Evolutionary conservation across 495 filamentous ascomycete genomes (phyloP), one percentile per base, ranked within the genome.

Genomic region (Lasiosphaeria miniovina): DNA sequence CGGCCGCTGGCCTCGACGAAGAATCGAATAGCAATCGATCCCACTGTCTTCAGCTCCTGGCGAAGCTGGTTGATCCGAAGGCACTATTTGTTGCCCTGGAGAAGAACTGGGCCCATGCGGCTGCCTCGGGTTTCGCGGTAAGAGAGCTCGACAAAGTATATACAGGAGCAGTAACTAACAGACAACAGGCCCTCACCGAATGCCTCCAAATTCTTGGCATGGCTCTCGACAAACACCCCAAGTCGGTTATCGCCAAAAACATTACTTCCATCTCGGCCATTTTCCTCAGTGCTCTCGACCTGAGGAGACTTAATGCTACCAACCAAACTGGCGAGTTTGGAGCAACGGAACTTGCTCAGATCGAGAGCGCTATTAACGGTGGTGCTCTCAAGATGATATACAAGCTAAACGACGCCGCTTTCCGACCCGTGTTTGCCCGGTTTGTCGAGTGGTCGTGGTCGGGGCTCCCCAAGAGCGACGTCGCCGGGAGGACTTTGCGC

Each of bases 391-490:
- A 90, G 70, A 93, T 96, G 86, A 89, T 94, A 53, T 90, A 95
- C 75, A 97, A 97, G 80, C 82, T 98, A 24, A 98, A 96, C 73
- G 95, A 98, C 72, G 84, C 88, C n/a, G 84, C 89, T 15, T 98
- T 98, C 83, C 84, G 93, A n/a, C 94, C 94, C 0, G 85, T 98
- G 54, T 98, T 98, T 71, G 80, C 84, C 14, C 84, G 85, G 56
- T 73, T 96, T 6, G 77, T 93, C 31, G 91, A 96, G 36, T 96
- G 91, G 91, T 84, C 88, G 0, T 75, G 31, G 68, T 74, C 59
- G 58, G 75, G 59, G 58, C 74, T 80, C n/a, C 74, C 86, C 31
- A 88, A 86, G 74, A 81, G 81, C 57, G 87, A 91, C 59, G 67
- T 63, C 2, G 62, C 75, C 36, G 84, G 81, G 38, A 79, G 72